Base-by-base conservation (phyloP, 2,329 filamentous ascomycete genomes). In the Alternaria sp. region DNA sequence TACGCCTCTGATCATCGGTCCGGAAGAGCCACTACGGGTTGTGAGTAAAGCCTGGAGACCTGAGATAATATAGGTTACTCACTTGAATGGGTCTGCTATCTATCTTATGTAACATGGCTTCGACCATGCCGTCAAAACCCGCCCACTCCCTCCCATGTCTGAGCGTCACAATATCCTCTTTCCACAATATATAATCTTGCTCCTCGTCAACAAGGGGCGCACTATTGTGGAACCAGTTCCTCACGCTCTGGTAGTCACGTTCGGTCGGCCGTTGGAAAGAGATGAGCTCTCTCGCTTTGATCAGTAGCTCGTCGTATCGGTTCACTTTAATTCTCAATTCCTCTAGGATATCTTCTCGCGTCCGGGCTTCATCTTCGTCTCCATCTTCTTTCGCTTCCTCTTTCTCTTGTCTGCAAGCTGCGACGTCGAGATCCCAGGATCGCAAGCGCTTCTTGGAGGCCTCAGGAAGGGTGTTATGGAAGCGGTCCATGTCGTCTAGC, bases 281-380 rank as follows among this genome's bases (percentile, higher is more conserved):
- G 24, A 24, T 24, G 1, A 24, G 24, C 24, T 24, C 24, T 24
- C 24, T 24, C 4, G 73, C 65, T 57, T 75, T 75, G 38, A 41
- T 41, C 9, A 41, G 38, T 22, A 41, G 9, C 38, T 41, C 38
- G 9, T 41, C 38, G n/a, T 41, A 41, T 1, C 20, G 38, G 38
- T 41, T 41, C 2, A 41, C 38, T 41, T 41, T 14, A 2, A 41
- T 41, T 22, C 38, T 41, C 4, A 41, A 14, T 14, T 41, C 38
- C 18, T 41, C 38, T 41, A 41, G 38, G 1, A 41, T 41, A 3
- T 41, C 38, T 22, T 41, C 38, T 41, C 38, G 38, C 18, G 38
- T 41, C 0, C 38, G 38, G 0, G 3, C 0, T 7, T 41, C 38
- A 7, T 41, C 18, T 41, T 41, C 38, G 9, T 41, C 38, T 7